Conservation (phyloP, 495 filamentous ascomycete genomes). For the Aspergillus carlsbadensis region DNA sequence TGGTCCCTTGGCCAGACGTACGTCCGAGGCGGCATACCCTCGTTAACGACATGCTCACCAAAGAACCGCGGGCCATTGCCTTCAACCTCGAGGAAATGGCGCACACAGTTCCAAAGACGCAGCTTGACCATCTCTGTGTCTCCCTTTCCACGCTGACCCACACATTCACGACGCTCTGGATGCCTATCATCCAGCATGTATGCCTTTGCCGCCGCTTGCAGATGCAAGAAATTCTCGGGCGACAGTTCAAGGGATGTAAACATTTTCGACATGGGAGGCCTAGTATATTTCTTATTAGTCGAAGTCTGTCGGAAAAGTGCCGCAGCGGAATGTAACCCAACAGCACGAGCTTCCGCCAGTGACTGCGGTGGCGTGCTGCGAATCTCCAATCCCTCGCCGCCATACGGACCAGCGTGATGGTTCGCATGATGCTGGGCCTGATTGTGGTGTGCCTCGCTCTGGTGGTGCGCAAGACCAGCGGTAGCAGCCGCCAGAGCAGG, state of each 20-base stretch:
- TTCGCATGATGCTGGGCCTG: slow-evolving; percentile 25
- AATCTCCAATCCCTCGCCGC: slow-evolving; percentile 37
- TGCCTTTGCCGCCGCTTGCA: slow-evolving; percentile 58
- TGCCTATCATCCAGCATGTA: slow-evolving; percentile 60
- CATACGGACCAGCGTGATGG: slow-evolving; percentile 29
- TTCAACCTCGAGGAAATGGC: slow-evolving; percentile 55
- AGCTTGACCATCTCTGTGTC: slow-evolving; percentile 62
- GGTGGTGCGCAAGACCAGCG: slow-evolving; percentile 26
- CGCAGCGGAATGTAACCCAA: slow-evolving; percentile 57
- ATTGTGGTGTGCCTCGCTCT: slow-evolving; percentile 34
- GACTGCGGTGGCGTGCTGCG: slow-evolving; percentile 36
- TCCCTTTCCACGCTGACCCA: slow-evolving; percentile 58
- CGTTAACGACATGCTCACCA: slow-evolving; percentile 46
- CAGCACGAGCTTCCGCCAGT: slow-evolving; percentile 47
- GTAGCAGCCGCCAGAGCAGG: slow-evolving; percentile 36
- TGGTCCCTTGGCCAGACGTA: slow-evolving; percentile 58
- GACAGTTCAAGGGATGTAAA: slow-evolving; percentile 56
- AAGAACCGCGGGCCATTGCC: slow-evolving; percentile 59
- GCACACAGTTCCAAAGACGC: slow-evolving; percentile 58
- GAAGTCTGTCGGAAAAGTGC: slow-evolving; percentile 57
- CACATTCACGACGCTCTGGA: slow-evolving; percentile 58
- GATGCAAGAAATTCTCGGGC: slow-evolving; percentile 57
- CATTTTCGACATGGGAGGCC: slow-evolving; percentile 62
- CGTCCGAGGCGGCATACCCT: slow-evolving; percentile 41
- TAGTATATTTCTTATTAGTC: slow-evolving; percentile 56